Percentiles rank a stretch among this genome's conserved stretches.
These are phyloP conservation scores for Cladophialophora psammophila DNA, from an alignment of 2,329 filamentous ascomycete genomes.

Conservation along the genomic window DNA sequence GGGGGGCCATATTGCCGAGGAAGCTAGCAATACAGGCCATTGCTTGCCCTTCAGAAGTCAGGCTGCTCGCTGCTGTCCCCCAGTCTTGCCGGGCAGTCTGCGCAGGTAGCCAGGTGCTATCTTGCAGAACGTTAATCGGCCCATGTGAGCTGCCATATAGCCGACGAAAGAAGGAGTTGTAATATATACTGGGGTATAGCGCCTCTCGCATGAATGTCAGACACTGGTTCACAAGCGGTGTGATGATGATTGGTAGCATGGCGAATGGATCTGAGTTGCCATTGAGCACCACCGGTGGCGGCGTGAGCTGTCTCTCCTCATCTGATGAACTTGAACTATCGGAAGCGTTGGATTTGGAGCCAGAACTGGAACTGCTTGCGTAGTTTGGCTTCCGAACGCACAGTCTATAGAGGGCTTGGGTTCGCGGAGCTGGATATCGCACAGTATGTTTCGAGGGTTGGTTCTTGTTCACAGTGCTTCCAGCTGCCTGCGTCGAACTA, in stretches of 20 bases:
- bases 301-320: background rate
- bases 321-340: background rate
- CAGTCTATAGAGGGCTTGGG: constrained; percentile 9
- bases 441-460: background rate
- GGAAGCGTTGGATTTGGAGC: background rate
- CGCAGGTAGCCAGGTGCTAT: constrained; percentile 13
- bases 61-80: constrained; percentile 1
- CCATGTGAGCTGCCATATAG: constrained; percentile 3
- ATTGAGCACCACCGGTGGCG: constrained; percentile 10
- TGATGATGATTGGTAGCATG: constrained; percentile 7
- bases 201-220: constrained; percentile 13
- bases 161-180: constrained; percentile 10
- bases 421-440: background rate
- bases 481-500: background rate
- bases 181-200: constrained; percentile 10
- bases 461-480: background rate
- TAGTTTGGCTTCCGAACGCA: background rate
- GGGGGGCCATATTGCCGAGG: constrained; percentile 13
- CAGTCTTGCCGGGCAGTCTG: constrained; percentile 6
- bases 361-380: background rate
- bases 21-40: constrained; percentile 17
- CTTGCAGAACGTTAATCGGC: constrained; percentile 9
- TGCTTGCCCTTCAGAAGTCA: background rate
- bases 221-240: constrained; percentile 6
- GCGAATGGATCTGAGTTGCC: constrained; percentile 15